phyloP scores from a whole-genome alignment of 225 moss, liverwort and hornwort genomes.

The Neckera pumila region DNA sequence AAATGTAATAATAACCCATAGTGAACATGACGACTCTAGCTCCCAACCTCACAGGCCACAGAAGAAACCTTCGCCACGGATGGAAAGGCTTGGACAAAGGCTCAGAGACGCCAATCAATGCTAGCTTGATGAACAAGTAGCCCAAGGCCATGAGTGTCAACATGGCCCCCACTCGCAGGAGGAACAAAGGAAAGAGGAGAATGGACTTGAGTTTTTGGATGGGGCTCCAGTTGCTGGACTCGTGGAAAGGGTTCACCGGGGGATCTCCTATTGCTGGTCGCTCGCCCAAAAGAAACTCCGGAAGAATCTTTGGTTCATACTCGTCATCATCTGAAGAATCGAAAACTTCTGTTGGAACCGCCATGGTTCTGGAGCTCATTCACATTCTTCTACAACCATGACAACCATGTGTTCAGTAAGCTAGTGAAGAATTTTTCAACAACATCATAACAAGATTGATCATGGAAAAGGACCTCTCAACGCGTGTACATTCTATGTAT shows the following conservation, averaged over 20 bases:
- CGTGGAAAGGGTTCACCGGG: constrained; percentile 45
- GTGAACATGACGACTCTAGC: constrained; percentile 27
- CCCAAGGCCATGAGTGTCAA: constrained; percentile 29
- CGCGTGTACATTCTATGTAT: neutral
- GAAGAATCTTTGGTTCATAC: neutral
- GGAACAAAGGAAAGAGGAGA: constrained; percentile 31
- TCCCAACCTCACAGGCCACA: constrained; percentile 34
- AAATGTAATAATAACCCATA: constrained; percentile 36
- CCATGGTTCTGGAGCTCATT: constrained; percentile 1
- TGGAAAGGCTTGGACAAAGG: constrained; percentile 45
- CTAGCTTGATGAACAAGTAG: constrained; percentile 26
- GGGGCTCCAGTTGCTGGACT: constrained; percentile 14
- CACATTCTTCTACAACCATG: neutral
- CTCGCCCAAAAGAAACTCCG: constrained; percentile 27
- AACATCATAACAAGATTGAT: neutral
- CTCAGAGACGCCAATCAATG: constrained; percentile 26
- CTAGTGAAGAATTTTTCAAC: neutral
- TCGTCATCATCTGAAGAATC: neutral
- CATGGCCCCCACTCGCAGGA: constrained; percentile 27
- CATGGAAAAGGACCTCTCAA: neutral
- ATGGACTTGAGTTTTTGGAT: constrained; percentile 28
- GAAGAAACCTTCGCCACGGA: constrained; percentile 24
- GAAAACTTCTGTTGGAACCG: neutral
- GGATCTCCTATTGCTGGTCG: constrained; percentile 34
- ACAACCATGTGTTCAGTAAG: neutral